A percentile compares a stretch with the other conserved stretches of the same genome.
Evolutionary conservation across 352 stramenopile genomes (phyloP).

Genomic region (Albugo laibachii): DNA sequence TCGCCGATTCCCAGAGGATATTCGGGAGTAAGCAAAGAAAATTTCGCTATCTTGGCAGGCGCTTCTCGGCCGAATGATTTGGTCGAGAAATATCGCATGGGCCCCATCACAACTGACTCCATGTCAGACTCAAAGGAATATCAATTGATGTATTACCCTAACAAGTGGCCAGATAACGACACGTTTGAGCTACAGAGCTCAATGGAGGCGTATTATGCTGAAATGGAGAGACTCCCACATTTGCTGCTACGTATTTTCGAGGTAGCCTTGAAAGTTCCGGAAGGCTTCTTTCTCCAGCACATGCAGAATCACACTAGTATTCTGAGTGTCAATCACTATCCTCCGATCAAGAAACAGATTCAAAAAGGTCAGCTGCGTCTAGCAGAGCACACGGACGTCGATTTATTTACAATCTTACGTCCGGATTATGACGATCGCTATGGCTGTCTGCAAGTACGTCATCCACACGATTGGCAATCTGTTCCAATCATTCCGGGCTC

Average conservation of each 20-base stretch:
- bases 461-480: conserved; percentile 1
- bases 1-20: conserved; percentile 8
- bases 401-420: conserved; percentile 10
- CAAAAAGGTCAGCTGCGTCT: conserved; percentile 6
- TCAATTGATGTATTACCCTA: conserved; percentile 11
- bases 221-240: conserved; percentile 4
- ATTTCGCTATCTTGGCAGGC: conserved; percentile 10
- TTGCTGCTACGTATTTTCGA: conserved; percentile 8
- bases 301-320: conserved; percentile 8
- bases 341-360: conserved; percentile 5
- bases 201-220: conserved; percentile 9
- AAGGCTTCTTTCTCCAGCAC: conserved; percentile 6
- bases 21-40: conserved; percentile 7
- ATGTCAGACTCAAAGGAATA: conserved; percentile 4
- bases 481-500: conserved; percentile 5
- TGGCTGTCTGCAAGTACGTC: conserved; percentile 6
- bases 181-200: conserved; percentile 2
- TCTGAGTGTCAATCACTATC: conserved; percentile 12
- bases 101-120: neutral
- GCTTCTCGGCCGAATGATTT: conserved; percentile 6
- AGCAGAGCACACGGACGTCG: conserved; percentile 10
- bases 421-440: conserved; percentile 5
- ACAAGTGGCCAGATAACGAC: conserved; percentile 8
- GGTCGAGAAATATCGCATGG: conserved; percentile 14
- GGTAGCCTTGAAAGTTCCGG: conserved; percentile 4